A percentile compares a stretch with the other conserved stretches of the same genome.
Conservation (phyloP, 2,329 filamentous ascomycete species). For the Exophiala sp. region DNA sequence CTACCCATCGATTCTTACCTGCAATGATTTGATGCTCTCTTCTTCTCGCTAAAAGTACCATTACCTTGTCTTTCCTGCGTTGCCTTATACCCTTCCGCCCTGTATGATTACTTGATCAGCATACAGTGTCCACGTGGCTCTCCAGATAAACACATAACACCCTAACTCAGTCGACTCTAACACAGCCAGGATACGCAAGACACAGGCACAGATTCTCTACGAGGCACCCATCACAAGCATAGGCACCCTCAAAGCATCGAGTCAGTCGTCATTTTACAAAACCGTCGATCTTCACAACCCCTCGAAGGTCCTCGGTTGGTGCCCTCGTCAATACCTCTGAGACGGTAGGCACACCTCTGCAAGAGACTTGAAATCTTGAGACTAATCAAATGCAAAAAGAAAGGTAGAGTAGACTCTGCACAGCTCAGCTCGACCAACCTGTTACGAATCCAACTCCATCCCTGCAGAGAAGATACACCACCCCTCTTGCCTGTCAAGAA, state of each 20-base stretch:
- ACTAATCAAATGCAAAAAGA: constrained; percentile 14
- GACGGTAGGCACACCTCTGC: constrained; percentile 8
- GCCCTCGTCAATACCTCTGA: constrained; percentile 19
- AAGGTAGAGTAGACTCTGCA: constrained; percentile 10
- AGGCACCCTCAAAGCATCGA: not conserved
- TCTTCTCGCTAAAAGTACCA: not conserved
- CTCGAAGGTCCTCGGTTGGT: constrained; percentile 15
- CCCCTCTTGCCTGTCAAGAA: constrained; percentile 14
- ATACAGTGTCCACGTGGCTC: constrained; percentile 11
- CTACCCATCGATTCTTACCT: not conserved
- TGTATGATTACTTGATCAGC: constrained; percentile 20
- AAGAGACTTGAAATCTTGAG: not conserved
- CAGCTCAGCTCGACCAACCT: constrained; percentile 4
- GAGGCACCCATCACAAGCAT: not conserved
- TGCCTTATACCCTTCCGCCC: not conserved
- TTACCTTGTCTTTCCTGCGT: not conserved
- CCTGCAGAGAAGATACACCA: constrained; percentile 14
- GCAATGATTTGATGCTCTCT: not conserved
- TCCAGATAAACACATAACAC: constrained; percentile 13
- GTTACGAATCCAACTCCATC: constrained; percentile 15
- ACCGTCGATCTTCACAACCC: not conserved
- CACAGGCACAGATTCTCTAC: not conserved
- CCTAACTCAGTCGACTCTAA: constrained; percentile 10
- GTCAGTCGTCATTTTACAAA: not conserved
- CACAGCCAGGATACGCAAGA: not conserved